These are phyloP conservation scores for Boletellus ananiceps DNA, from an alignment of 768 basidiomycete genomes.

Conservation along the genomic window DNA sequence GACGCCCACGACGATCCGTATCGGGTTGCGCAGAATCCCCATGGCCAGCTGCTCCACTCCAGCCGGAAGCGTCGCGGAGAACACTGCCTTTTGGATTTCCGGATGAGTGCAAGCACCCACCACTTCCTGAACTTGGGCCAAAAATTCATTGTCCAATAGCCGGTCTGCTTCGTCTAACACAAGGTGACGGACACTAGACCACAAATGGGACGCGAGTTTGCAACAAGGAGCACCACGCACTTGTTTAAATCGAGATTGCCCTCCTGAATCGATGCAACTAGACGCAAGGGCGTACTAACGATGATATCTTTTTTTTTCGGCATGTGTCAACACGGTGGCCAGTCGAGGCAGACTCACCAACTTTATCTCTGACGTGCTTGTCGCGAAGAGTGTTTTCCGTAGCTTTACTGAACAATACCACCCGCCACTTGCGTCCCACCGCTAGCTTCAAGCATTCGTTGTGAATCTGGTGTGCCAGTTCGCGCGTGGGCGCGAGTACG, in stretches of 20 bases:
- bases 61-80: slow-evolving; percentile 92
- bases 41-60: slow-evolving; percentile 84
- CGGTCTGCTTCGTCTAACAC: slow-evolving; percentile 91
- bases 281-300: slow-evolving; percentile 86
- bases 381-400: slow-evolving; percentile 79
- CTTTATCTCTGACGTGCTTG: slow-evolving; percentile 67
- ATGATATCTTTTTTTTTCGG: slow-evolving; percentile 63
- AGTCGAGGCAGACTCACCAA: slow-evolving; percentile 48
- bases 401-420: slow-evolving; percentile 82
- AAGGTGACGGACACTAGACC: slow-evolving; percentile 71
- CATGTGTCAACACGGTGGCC: neutral
- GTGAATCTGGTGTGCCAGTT: slow-evolving; percentile 93
- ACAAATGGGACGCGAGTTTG: slow-evolving; percentile 2
- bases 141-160: slow-evolving; percentile 84
- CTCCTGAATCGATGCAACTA: slow-evolving; percentile 75
- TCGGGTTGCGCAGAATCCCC: slow-evolving; percentile 77
- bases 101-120: slow-evolving; percentile 68
- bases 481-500: slow-evolving; percentile 87
- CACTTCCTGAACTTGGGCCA: slow-evolving; percentile 85
- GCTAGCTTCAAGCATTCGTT: slow-evolving; percentile 85
- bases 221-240: slow-evolving; percentile 40
- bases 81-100: slow-evolving; percentile 77
- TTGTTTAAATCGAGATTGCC: slow-evolving; percentile 64
- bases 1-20: slow-evolving; percentile 92
- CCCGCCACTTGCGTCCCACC: slow-evolving; percentile 77